A percentile compares a stretch with the other conserved stretches of the same genome.
Conservation (phyloP, 2,329 filamentous ascomycete species). For the Verticillium dahliae region DNA sequence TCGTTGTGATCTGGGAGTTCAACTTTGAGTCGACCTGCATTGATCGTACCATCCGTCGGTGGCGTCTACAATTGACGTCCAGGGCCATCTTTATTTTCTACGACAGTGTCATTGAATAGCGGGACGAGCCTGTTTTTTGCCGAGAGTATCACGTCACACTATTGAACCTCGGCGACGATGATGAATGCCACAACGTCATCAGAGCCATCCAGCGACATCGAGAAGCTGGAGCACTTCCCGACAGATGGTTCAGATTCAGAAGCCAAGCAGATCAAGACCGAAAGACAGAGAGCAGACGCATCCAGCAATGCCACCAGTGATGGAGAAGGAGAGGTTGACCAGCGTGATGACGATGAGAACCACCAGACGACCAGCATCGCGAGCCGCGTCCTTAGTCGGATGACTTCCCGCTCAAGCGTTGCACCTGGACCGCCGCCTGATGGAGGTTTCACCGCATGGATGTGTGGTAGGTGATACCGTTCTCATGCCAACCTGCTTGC, state of each 20-base stretch:
- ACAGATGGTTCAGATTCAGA: not conserved
- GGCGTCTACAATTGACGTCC: too few species aligned
- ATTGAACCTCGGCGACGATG: not conserved
- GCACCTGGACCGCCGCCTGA: conserved; percentile 43
- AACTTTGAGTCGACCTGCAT: not conserved
- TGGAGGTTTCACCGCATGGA: conserved; percentile 41
- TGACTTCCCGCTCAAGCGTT: conserved; percentile 30
- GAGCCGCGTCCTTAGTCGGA: conserved; percentile 31
- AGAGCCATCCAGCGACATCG: not conserved
- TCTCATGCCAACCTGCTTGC: not conserved
- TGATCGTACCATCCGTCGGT: too few species aligned
- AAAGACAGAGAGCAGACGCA: not conserved
- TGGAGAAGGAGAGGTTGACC: not conserved
- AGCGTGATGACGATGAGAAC: not conserved
- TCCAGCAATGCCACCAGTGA: conserved; percentile 10
- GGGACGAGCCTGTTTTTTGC: not conserved
- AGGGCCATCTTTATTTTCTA: too few species aligned
- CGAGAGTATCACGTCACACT: too few species aligned
- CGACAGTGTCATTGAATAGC: too few species aligned
- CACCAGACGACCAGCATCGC: conserved; percentile 16
- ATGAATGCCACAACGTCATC: not conserved
- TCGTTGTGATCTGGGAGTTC: not conserved
- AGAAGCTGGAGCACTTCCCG: not conserved
- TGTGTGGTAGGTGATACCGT: conserved; percentile 26
- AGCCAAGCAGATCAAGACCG: not conserved